Percentiles rank a stretch among this genome's conserved stretches.
Evolutionary conservation across 1,284 basidiomycete genomes (phyloP).

Genomic region (Apiotrichum porosum): DNA sequence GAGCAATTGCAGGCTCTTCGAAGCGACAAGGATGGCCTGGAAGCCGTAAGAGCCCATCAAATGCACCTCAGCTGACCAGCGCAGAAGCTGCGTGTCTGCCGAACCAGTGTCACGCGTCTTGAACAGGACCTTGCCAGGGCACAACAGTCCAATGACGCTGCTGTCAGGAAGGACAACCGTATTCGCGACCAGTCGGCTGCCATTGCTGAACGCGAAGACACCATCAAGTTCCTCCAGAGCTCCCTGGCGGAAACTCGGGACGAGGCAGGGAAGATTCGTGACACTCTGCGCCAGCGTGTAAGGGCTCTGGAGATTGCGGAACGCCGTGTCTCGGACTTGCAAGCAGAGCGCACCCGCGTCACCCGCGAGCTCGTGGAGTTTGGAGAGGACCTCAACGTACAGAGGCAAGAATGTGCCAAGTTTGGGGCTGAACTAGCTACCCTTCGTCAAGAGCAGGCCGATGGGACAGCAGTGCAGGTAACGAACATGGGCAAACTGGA

Average conservation of each 20-base stretch:
- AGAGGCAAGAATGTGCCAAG: slow-evolving; percentile 54
- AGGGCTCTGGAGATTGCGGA: slow-evolving; percentile 20
- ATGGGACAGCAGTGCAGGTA: neutral
- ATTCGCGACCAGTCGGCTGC: neutral
- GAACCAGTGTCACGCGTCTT: neutral
- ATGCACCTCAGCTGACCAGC: neutral
- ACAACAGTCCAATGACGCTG: neutral
- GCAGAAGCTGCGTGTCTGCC: slow-evolving; percentile 1
- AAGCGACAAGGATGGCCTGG: slow-evolving; percentile 3
- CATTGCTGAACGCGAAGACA: neutral
- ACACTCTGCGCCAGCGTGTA: slow-evolving; percentile 11
- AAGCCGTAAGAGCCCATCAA: neutral
- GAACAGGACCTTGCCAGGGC: neutral
- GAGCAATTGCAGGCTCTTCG: slow-evolving; percentile 1
- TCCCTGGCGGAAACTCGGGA: slow-evolving; percentile 13
- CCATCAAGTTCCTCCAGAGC: neutral
- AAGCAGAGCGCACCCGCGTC: slow-evolving; percentile 11
- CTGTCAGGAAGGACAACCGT: neutral
- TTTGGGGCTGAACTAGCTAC: slow-evolving; percentile 56
- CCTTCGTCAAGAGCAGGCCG: slow-evolving; percentile 50
- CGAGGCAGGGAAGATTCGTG: slow-evolving; percentile 13
- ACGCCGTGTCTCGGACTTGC: slow-evolving; percentile 8
- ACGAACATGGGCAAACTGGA: neutral
- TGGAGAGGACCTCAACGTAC: slow-evolving; percentile 31
- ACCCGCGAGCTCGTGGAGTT: slow-evolving; percentile 30